Conservation (phyloP, 1,284 basidiomycete species). For the Vanrija sp. region DNA sequence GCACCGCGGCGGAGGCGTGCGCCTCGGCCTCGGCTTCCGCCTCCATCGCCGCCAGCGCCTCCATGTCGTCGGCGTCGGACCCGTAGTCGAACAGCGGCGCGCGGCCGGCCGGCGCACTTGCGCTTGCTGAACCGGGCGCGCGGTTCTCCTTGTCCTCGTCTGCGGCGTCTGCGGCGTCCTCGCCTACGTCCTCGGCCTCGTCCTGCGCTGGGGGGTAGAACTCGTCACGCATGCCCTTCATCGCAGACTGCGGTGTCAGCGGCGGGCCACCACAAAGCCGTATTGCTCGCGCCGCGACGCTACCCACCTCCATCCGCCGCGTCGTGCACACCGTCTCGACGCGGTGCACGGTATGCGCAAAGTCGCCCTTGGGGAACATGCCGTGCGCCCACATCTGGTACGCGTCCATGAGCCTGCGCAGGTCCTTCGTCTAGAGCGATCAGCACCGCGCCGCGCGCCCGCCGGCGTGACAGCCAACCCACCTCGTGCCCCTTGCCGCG, state of each 20-base stretch:
- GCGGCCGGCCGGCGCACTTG: neutral
- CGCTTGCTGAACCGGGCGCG: neutral
- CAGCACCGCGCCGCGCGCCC: neutral
- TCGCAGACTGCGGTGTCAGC: conserved; percentile 45
- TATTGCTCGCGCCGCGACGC: neutral
- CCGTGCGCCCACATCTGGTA: conserved; percentile 91
- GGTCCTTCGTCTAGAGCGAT: conserved; percentile 62
- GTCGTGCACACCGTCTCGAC: conserved; percentile 83
- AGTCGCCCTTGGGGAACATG: conserved; percentile 80
- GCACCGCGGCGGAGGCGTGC: neutral
- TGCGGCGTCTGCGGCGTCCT: conserved; percentile 1
- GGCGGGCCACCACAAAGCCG: neutral
- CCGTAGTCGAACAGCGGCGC: neutral
- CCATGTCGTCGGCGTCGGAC: conserved; percentile 1
- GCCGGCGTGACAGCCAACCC: conserved; percentile 21
- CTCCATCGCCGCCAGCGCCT: conserved; percentile 6
- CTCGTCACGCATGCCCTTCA: conserved; percentile 53
- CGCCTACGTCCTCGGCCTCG: conserved; percentile 20
- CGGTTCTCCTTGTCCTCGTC: neutral
- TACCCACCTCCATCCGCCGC: conserved; percentile 71
- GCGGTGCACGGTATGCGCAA: conserved; percentile 71
- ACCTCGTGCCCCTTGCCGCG: conserved; percentile 89
- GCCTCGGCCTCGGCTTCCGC: conserved; percentile 27
- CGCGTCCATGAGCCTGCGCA: conserved; percentile 68
- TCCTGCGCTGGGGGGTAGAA: conserved; percentile 58